Conservation (phyloP, 306 rosid species). For the Lotus japonicus region DNA sequence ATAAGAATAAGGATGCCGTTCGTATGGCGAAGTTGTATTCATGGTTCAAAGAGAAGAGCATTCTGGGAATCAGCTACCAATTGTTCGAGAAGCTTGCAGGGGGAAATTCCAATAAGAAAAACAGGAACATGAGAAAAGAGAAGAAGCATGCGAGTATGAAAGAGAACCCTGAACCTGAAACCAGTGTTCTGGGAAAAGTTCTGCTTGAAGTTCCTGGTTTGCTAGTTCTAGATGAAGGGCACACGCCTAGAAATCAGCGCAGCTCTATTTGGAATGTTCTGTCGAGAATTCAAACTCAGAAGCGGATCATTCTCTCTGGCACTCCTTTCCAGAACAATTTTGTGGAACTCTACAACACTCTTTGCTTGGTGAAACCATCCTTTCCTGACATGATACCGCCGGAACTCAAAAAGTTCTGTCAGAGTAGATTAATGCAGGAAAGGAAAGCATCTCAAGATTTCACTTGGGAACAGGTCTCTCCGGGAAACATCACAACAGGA, state of each 20-base stretch:
- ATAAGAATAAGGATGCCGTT: neutral
- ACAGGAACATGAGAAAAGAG: too few relatives aligned
- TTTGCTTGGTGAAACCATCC: slow-evolving; percentile 23
- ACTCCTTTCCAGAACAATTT: slow-evolving; percentile 43
- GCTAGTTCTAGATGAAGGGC: slow-evolving; percentile 42
- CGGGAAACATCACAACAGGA: neutral
- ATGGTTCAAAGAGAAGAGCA: slow-evolving; percentile 25
- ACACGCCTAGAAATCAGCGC: slow-evolving; percentile 23
- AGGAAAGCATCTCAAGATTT: neutral
- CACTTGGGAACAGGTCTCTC: neutral
- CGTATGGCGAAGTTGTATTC: slow-evolving; percentile 27
- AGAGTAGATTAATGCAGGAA: neutral
- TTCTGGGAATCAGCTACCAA: slow-evolving; percentile 30
- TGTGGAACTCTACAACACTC: slow-evolving; percentile 25
- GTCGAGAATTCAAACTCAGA: neutral
- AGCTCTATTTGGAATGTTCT: slow-evolving; percentile 29
- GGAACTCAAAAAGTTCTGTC: slow-evolving; percentile 30
- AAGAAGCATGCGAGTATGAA: neutral
- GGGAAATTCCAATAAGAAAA: neutral
- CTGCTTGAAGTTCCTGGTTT: slow-evolving; percentile 30
- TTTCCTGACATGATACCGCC: slow-evolving; percentile 17
- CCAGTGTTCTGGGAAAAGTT: neutral
- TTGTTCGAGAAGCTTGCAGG: slow-evolving; percentile 25
- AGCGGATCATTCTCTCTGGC: slow-evolving; percentile 33
- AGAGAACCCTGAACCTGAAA: neutral